phyloP scores from a whole-genome alignment of 2,329 filamentous ascomycete genomes.

The Aspergillus alliaceus region DNA sequence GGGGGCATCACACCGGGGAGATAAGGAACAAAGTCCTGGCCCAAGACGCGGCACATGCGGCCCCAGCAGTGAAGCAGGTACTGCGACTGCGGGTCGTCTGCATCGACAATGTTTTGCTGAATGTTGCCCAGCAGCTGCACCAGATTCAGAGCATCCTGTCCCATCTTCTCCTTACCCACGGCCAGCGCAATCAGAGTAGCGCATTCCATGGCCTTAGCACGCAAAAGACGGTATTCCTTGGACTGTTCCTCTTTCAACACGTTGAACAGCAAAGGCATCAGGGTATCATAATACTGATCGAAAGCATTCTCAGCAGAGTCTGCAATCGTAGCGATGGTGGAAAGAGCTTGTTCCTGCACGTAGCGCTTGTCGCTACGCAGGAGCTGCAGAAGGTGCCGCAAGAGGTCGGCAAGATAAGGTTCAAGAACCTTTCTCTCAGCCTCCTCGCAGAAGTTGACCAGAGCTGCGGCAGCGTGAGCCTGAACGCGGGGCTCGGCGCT shows the following conservation, averaged over 20 bases:
- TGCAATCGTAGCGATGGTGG: slow-evolving; percentile 97
- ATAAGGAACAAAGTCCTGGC: slow-evolving; percentile 87
- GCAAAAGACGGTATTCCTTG: slow-evolving; percentile 86
- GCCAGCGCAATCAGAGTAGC: slow-evolving; percentile 91
- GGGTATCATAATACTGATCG: slow-evolving; percentile 87
- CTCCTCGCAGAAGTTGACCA: slow-evolving; percentile 99
- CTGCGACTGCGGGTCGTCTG: slow-evolving; percentile 93
- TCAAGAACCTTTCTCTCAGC: slow-evolving; percentile 89
- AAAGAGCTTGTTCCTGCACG: slow-evolving; percentile 95
- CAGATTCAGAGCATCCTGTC: slow-evolving; percentile 79
- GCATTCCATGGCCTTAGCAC: slow-evolving; percentile 99
- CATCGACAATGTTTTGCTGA: slow-evolving; percentile 80
- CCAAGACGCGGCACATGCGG: slow-evolving; percentile 94
- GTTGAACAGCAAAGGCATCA: slow-evolving; percentile 92
- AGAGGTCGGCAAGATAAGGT: slow-evolving; percentile 85
- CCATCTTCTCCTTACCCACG: slow-evolving; percentile 90
- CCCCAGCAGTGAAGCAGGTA: slow-evolving; percentile 99
- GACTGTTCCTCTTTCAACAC: slow-evolving; percentile 87
- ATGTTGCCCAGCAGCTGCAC: slow-evolving; percentile 86
- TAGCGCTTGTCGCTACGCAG: slow-evolving; percentile 91
- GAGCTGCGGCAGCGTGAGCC: slow-evolving; percentile 92
- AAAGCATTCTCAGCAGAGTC: slow-evolving; percentile 96
- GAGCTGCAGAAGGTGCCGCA: slow-evolving; percentile 81
- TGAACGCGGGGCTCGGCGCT: slow-evolving; percentile 91
- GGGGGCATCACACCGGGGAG: slow-evolving; percentile 92